phyloP scores from a whole-genome alignment of 129 eudicot genomes.

The Flaveria brownii region DNA sequence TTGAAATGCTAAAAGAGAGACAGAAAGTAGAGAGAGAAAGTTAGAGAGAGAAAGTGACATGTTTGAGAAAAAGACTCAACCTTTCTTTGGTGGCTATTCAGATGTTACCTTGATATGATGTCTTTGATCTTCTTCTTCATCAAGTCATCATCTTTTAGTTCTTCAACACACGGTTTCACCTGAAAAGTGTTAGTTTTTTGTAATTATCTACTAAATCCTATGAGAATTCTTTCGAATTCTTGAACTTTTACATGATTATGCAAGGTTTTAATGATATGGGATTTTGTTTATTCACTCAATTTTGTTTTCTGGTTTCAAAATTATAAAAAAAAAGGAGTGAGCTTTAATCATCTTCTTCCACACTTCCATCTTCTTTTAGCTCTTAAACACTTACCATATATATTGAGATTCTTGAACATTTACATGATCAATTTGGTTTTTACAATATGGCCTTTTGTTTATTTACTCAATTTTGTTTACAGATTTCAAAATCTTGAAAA shows the following conservation, averaged over 20 bases:
- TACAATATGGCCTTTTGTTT: conserved; percentile 24
- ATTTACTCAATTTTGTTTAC: conserved; percentile 14
- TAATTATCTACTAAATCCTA: not conserved
- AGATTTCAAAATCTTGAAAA: conserved; percentile 31
- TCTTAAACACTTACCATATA: not conserved
- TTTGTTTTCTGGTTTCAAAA: conserved; percentile 13
- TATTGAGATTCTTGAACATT: conserved; percentile 3
- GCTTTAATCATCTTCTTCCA: not conserved
- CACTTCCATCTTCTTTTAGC: not conserved
- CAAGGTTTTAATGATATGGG: conserved; percentile 6
- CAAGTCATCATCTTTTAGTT: conserved; percentile 22
- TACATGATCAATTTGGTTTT: not conserved
- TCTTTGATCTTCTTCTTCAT: conserved; percentile 48
- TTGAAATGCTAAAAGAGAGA: conserved; percentile 42
- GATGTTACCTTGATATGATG: conserved; percentile 56
- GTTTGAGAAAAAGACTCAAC: conserved; percentile 52
- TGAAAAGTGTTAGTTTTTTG: conserved; percentile 16
- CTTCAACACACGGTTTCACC: conserved; percentile 26
- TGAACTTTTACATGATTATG: conserved; percentile 4
- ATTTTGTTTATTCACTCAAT: conserved; percentile 17
- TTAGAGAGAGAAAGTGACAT: conserved; percentile 30
- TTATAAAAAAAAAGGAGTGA: conserved; percentile 34
- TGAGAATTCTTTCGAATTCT: not conserved
- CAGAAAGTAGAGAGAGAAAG: conserved; percentile 37
- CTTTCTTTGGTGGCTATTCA: conserved; percentile 45